Conservation (phyloP, 108 stramenopile genomes). For the Nitzschia sp. region DNA sequence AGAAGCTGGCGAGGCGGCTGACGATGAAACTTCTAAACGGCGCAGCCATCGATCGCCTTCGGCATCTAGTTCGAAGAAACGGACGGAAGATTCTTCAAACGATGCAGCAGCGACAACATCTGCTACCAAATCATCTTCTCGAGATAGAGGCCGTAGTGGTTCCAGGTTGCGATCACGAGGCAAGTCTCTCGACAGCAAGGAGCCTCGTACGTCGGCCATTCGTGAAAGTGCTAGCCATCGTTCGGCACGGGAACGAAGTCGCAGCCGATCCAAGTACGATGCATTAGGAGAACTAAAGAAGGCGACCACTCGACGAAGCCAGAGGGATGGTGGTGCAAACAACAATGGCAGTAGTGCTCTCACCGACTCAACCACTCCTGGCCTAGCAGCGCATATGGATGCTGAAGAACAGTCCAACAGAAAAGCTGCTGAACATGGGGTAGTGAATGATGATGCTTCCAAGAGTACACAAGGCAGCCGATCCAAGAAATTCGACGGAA, state of each 20-base stretch:
- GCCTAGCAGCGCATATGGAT: no score
- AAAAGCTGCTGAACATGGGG: no score
- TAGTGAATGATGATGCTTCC: no score
- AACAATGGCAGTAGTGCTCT: no score
- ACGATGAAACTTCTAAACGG: not conserved
- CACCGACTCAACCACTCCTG: no score
- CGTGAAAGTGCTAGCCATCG: not conserved
- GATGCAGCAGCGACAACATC: not conserved
- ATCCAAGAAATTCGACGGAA: not conserved
- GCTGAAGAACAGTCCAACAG: no score
- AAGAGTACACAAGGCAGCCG: no score
- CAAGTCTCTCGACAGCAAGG: not conserved
- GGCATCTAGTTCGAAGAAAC: not conserved
- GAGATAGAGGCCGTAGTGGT: not conserved
- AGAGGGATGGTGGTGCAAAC: no score
- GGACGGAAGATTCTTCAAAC: not conserved
- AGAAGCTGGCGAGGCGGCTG: not conserved
- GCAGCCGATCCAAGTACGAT: not conserved
- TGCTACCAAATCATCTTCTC: not conserved
- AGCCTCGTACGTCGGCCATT: not conserved
- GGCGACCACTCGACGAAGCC: not conserved
- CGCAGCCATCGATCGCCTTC: not conserved
- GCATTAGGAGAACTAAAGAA: conserved; percentile 6
- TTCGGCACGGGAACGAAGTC: conserved; percentile 8
- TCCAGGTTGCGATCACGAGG: not conserved